Evolutionary conservation across 2,329 filamentous ascomycete species (phyloP).

Genomic region (Alternaria sp.): DNA sequence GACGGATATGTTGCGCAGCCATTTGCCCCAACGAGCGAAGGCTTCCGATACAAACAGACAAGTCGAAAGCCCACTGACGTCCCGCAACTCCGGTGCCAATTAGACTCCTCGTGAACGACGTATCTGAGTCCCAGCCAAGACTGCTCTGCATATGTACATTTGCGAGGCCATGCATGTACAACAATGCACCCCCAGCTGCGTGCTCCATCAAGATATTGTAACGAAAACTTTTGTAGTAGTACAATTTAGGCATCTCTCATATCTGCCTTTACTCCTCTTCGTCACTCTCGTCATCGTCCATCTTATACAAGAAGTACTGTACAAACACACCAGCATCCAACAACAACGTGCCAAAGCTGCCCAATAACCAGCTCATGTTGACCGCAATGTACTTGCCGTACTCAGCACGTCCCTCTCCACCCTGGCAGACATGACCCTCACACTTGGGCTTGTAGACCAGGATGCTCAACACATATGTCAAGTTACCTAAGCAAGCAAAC

Average conservation of each 20-base stretch:
- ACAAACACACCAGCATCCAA: constrained; percentile 87
- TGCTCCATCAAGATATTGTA: not conserved
- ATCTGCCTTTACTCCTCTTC: constrained; percentile 32
- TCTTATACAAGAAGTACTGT: constrained; percentile 87
- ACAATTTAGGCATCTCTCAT: not conserved
- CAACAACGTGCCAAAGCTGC: constrained; percentile 85
- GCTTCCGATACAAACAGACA: not conserved
- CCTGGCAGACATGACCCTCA: constrained; percentile 59
- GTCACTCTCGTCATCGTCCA: constrained; percentile 53
- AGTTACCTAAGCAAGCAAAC: constrained; percentile 93
- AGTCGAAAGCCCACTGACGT: not conserved
- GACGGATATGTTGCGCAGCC: not conserved
- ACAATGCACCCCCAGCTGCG: not conserved
- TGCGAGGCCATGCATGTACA: not conserved
- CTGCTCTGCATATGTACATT: not conserved
- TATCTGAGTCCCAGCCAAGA: not conserved
- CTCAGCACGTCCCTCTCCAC: constrained; percentile 70
- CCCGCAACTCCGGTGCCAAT: not conserved
- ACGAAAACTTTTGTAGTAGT: not conserved
- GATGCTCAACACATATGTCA: constrained; percentile 92
- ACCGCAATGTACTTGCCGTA: constrained; percentile 87
- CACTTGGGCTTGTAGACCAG: constrained; percentile 86
- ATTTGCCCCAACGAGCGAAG: not conserved
- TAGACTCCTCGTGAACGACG: not conserved
- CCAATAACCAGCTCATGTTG: constrained; percentile 89